Evolutionary conservation across 495 filamentous ascomycete genomes (phyloP).

Genomic region (Lasiosphaeris hirsuta): DNA sequence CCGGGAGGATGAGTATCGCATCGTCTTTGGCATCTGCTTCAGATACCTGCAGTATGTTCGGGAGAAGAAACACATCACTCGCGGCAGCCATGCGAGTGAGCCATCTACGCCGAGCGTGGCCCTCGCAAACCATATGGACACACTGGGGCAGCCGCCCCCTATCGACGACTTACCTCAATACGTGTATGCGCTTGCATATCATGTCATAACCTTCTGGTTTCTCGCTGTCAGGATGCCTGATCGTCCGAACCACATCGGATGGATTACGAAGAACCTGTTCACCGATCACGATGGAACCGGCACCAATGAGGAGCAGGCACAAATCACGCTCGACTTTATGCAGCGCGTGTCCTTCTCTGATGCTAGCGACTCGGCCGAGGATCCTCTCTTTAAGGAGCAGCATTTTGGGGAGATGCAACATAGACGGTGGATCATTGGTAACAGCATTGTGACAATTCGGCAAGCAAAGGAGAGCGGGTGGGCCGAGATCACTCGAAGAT

Average conservation of each 20-base stretch:
- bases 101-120: slow-evolving; percentile 29
- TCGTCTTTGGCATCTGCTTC: slow-evolving; percentile 91
- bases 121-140: slow-evolving; percentile 20
- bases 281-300: slow-evolving; percentile 69
- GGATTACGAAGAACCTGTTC: slow-evolving; percentile 87
- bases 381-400: slow-evolving; percentile 58
- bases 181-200: slow-evolving; percentile 86
- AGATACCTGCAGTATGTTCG: slow-evolving; percentile 75
- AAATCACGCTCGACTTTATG: slow-evolving; percentile 95
- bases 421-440: slow-evolving; percentile 82
- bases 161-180: slow-evolving; percentile 78
- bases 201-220: slow-evolving; percentile 97
- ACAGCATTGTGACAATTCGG: slow-evolving; percentile 83
- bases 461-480: slow-evolving; percentile 70
- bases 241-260: slow-evolving; percentile 76
- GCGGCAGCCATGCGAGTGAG: slow-evolving; percentile 31
- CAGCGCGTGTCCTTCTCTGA: slow-evolving; percentile 86
- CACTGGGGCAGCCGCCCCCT: slow-evolving; percentile 32
- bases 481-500: slow-evolving; percentile 75
- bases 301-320: slow-evolving; percentile 83
- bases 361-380: slow-evolving; percentile 64
- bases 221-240: slow-evolving; percentile 79
- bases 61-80: slow-evolving; percentile 45
- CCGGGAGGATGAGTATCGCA: slow-evolving; percentile 81
- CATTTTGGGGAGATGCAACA: slow-evolving; percentile 64